These are phyloP conservation scores for Ammopiptanthus mongolicus DNA, from an alignment of 306 rosid genomes.

Conservation along the genomic window DNA sequence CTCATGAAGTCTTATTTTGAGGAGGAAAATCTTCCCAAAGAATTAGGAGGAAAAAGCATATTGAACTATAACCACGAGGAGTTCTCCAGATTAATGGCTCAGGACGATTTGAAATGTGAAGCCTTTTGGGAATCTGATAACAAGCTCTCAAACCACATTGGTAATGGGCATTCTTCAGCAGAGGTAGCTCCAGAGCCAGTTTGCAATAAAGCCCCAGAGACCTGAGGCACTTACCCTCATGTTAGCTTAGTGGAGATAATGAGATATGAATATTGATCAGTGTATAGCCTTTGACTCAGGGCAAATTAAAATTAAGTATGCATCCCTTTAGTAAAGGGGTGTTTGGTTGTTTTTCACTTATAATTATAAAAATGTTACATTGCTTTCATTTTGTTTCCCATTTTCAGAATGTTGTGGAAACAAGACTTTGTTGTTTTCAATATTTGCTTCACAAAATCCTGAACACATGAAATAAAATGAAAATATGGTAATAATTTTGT, in stretches of 20 bases:
- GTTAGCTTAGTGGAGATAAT: neutral
- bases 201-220: slow-evolving; percentile 9
- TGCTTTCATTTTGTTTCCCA: neutral
- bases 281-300: neutral
- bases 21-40: slow-evolving; percentile 76
- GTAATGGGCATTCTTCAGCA: slow-evolving; percentile 44
- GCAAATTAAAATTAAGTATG: neutral
- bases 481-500: too few relatives aligned
- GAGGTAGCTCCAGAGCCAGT: slow-evolving; percentile 41
- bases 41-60: slow-evolving; percentile 73
- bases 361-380: too few relatives aligned
- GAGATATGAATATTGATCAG: slow-evolving; percentile 4
- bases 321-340: neutral
- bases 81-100: slow-evolving; percentile 63
- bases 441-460: too few relatives aligned
- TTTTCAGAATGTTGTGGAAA: neutral
- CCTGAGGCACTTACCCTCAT: slow-evolving; percentile 1
- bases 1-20: slow-evolving; percentile 77
- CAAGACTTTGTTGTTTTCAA: neutral
- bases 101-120: slow-evolving; percentile 65
- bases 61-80: slow-evolving; percentile 68
- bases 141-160: slow-evolving; percentile 28
- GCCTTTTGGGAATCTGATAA: slow-evolving; percentile 54
- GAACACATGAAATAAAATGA: too few relatives aligned
- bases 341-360: neutral